Percentiles rank a stretch among this genome's conserved stretches.
phyloP scores from a whole-genome alignment of 106 monocot species.

The Acorus gramineus region DNA sequence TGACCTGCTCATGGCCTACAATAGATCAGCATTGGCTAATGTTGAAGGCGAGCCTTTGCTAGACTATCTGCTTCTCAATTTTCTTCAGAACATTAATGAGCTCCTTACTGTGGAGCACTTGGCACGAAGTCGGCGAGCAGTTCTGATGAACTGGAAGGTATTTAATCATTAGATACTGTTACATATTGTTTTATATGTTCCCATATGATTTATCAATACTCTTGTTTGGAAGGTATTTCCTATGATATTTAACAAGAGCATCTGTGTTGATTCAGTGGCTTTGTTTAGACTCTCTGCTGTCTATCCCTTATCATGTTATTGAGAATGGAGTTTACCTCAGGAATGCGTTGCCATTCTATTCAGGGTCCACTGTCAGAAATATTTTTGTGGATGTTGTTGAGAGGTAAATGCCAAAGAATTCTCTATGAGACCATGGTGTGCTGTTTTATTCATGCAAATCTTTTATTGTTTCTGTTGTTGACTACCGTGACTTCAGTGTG shows the following conservation, averaged over 20 bases:
- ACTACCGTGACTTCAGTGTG: no score
- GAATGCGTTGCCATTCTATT: slow-evolving; percentile 29
- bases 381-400: slow-evolving; percentile 60
- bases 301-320: slow-evolving; percentile 29
- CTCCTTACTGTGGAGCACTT: slow-evolving; percentile 50
- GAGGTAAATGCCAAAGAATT: slow-evolving; percentile 34
- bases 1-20: slow-evolving; percentile 19
- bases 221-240: not conserved
- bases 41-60: slow-evolving; percentile 22
- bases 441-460: not conserved
- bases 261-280: slow-evolving; percentile 55
- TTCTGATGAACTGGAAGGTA: slow-evolving; percentile 90
- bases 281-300: slow-evolving; percentile 62
- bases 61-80: slow-evolving; percentile 45
- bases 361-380: slow-evolving; percentile 39
- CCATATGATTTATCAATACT: not conserved
- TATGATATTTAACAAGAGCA: not conserved
- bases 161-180: not conserved
- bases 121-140: slow-evolving; percentile 67
- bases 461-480: not conserved
- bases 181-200: not conserved
- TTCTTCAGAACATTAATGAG: slow-evolving; percentile 54
- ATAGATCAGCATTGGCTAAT: slow-evolving; percentile 16
- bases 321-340: slow-evolving; percentile 10
- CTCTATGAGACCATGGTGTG: not conserved